These are phyloP conservation scores for Bruguiera parviflora DNA, from an alignment of 345 rosid species.

Conservation along the genomic window DNA sequence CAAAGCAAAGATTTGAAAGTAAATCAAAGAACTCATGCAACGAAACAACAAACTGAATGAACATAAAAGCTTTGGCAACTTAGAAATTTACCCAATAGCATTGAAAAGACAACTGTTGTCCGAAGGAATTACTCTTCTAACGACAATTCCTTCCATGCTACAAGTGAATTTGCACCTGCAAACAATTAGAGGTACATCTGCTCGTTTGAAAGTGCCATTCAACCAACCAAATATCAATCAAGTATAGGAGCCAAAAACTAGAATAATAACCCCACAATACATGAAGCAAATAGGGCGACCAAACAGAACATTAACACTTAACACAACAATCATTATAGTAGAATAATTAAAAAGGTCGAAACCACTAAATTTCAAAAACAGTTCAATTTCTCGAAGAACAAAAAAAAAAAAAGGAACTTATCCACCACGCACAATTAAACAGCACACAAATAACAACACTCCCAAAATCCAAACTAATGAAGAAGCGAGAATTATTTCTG, in stretches of 20 bases:
- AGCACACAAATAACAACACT: too few relatives aligned
- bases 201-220: not conserved
- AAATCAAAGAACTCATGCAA: not conserved
- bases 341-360: too few relatives aligned
- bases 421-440: too few relatives aligned
- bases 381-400: too few relatives aligned
- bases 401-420: too few relatives aligned
- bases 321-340: too few relatives aligned
- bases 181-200: slow-evolving; percentile 6
- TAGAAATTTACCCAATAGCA: slow-evolving; percentile 65
- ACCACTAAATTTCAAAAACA: too few relatives aligned
- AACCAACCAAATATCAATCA: not conserved
- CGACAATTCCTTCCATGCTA: slow-evolving; percentile 52
- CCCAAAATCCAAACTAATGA: not conserved
- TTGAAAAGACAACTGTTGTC: slow-evolving; percentile 98
- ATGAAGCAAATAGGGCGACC: too few relatives aligned
- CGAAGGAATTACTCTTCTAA: slow-evolving; percentile 90
- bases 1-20: not conserved
- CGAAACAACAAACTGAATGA: not conserved
- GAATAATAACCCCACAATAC: not conserved
- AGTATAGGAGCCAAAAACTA: not conserved
- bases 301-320: too few relatives aligned
- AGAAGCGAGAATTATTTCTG: not conserved
- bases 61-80: not conserved
- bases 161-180: slow-evolving; percentile 1